Base-by-base conservation (phyloP, 2,329 filamentous ascomycete species). In the Epicoccum nigrum region DNA sequence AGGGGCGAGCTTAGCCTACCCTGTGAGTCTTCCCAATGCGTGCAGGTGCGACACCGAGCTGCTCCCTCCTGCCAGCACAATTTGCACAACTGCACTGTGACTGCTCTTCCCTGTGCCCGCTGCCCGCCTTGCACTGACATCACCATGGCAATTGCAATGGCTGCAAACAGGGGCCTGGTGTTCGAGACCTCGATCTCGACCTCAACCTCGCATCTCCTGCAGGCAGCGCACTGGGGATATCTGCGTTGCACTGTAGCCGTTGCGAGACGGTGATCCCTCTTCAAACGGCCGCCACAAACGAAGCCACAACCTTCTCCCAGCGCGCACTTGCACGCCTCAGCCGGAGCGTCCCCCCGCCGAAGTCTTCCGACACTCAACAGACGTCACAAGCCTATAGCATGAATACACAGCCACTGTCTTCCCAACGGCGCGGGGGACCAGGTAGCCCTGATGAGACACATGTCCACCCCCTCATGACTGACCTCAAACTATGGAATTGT, bases 41-140 rank as follows among this genome's bases (percentile, higher is more conserved):
- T 54, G 49, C 53, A 62, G 51, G 59, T 65, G 64, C 60, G 62
- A 64, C 63, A 55, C 21, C 23, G n/a, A 21, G n/a, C 12, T 17
- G 15, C 44, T 34, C 40, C 51, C 44, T 34, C 40, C 51, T 35
- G 44, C 33, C 50, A 34, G 55, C 46, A 51, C 51, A 54, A 40
- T 54, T 42, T 54, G 58, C 59, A 60, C 54, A 58, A 54, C 23
- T 45, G 38, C 39, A 19, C 15, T 21, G 19, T 13, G 23, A 16
- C 41, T 53, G 42, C 39, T 32, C 34, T 25, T 25, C 1, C 23
- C 6, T 25, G 23, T 9, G 9, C 23, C 23, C 23, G n/a, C n/a
- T 25, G 3, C 23, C 9, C 23, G 23, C 23, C 23, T 25, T 25
- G 23, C 6, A 6, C 6, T 55, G 55, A 40, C 39, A 43, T 48